phyloP scores from a whole-genome alignment of 2,329 filamentous ascomycete genomes.

The Stenocarpella maydis region DNA sequence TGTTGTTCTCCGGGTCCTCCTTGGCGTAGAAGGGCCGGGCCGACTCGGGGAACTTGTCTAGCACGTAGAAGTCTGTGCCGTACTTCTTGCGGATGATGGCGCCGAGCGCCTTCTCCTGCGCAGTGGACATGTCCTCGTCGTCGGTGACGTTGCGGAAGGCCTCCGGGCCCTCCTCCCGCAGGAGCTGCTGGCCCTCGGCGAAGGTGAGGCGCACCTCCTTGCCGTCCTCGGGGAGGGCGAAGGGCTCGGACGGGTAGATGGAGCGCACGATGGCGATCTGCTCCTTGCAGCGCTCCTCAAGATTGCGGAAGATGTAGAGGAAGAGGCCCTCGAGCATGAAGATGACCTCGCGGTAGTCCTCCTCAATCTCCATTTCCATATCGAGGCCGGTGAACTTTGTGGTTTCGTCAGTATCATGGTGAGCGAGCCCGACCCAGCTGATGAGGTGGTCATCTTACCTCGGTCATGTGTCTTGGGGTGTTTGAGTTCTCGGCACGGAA shows the following conservation, averaged over 20 bases:
- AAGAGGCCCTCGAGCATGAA: constrained; percentile 77
- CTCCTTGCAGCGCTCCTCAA: constrained; percentile 71
- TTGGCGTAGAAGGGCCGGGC: constrained; percentile 94
- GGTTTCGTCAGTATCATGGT: background rate
- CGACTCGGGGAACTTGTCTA: constrained; percentile 93
- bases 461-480: constrained; percentile 85
- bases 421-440: no score
- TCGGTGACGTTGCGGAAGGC: constrained; percentile 75
- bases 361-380: constrained; percentile 88
- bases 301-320: constrained; percentile 80
- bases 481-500: constrained; percentile 89
- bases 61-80: constrained; percentile 93
- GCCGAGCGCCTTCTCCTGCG: constrained; percentile 89
- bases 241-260: constrained; percentile 79
- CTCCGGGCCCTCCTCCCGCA: constrained; percentile 75
- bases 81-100: constrained; percentile 87
- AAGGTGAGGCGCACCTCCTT: constrained; percentile 82
- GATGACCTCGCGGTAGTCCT: constrained; percentile 79
- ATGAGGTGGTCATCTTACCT: constrained; percentile 52
- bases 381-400: constrained; percentile 81
- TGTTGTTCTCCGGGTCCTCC: constrained; percentile 72
- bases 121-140: constrained; percentile 81
- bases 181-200: constrained; percentile 78
- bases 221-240: constrained; percentile 77
- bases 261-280: constrained; percentile 77